Base-by-base conservation (phyloP, 108 stramenopile genomes). In the Fragilariopsis cylindrus region DNA sequence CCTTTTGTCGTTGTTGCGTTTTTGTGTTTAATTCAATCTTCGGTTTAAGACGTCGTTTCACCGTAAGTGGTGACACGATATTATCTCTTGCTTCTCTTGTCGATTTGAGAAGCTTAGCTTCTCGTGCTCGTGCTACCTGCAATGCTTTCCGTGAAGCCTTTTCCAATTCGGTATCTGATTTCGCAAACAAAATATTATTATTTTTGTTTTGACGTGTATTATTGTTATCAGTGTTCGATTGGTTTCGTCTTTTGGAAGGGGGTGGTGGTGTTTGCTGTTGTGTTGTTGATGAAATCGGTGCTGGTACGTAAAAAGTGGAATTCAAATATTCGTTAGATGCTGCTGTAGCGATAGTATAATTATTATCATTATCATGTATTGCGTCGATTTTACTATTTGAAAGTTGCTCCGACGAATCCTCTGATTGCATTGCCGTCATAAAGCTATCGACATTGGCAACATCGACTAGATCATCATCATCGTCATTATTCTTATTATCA, bases 1-100 rank as follows among this genome's bases (percentile, higher is more conserved):
- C 46, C n/a, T 50, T 50, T 67, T 75, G 42, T 65, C 75, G 49
- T 30, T 46, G 73, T 68, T 87, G 80, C 46, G 66, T 67, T 72
- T 82, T 87, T 47, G 86, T 78, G 41, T 74, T 58, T 15, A 92
- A 54, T 57, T 89, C 86, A 53, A 90, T 82, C 40, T 85, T 84
- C 16, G 88, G 92, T 76, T 88, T 89, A 75, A 93, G 87, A n/a
- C 92, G 85, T 21, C 92, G 80, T 69, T 93, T 93, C 48, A 91
- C 92, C 50, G 78, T 79, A 15, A 93, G 81, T 1, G 92, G 92
- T 13, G 89, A 90, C 6, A 93, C 84, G 53, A 91, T 84, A 30
- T 60, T 30, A 39, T 91, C 87, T 13, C 88, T 84, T 18, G 78
- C 87, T 19, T 83, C 87, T 52, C 50, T 52, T 9, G 50, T 52